Conservation (phyloP, 805 yeast species). For the Candida loeiensis region DNA sequence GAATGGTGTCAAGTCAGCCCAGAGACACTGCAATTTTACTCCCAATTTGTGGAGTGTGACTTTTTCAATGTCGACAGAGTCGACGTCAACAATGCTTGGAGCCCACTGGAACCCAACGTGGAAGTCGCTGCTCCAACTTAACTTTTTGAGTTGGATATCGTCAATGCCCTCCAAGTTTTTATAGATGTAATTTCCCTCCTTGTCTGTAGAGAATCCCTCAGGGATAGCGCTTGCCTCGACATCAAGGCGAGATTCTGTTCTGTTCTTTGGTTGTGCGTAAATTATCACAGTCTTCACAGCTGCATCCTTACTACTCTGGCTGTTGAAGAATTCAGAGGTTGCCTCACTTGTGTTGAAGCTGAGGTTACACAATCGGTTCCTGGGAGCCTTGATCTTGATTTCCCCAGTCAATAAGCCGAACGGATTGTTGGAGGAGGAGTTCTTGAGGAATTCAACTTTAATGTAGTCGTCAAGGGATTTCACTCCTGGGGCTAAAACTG, state of each 20-base stretch:
- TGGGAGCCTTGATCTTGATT: conserved; percentile 51
- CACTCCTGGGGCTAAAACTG: conserved; percentile 28
- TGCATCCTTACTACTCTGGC: conserved; percentile 27
- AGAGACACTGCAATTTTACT: conserved; percentile 62
- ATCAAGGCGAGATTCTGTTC: conserved; percentile 6
- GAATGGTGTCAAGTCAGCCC: conserved; percentile 65
- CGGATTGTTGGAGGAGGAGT: conserved; percentile 45
- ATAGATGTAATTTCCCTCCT: conserved; percentile 43
- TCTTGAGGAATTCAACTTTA: conserved; percentile 46
- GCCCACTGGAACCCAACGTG: conserved; percentile 75
- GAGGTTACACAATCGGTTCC: conserved; percentile 63
- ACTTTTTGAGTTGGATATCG: conserved; percentile 59
- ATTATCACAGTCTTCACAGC: conserved; percentile 65
- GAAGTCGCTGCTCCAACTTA: conserved; percentile 55
- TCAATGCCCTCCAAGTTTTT: conserved; percentile 63
- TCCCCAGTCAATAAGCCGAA: conserved; percentile 68
- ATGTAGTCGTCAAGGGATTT: conserved; percentile 43
- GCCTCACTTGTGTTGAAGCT: conserved; percentile 52
- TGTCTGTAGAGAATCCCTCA: conserved; percentile 43
- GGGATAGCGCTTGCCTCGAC: conserved; percentile 26
- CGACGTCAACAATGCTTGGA: conserved; percentile 52
- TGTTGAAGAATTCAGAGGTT: conserved; percentile 18
- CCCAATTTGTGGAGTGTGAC: conserved; percentile 41
- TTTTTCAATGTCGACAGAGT: conserved; percentile 19
- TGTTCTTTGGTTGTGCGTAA: conserved; percentile 32